Conservation (phyloP, 805 yeast species). For the Suhomyces prunicola region DNA sequence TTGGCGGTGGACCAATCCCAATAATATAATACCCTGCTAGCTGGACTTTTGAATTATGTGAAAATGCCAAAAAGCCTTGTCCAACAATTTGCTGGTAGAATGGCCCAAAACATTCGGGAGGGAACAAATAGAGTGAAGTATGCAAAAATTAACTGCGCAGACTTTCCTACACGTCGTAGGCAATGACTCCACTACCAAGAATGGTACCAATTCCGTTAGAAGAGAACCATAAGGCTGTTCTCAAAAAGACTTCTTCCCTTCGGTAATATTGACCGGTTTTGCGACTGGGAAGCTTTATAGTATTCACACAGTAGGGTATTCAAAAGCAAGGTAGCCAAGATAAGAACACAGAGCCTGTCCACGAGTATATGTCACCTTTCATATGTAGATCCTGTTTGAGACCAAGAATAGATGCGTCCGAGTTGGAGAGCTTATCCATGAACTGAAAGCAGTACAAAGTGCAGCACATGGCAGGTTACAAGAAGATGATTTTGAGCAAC, state of each 20-base stretch:
- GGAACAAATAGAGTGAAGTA: conserved; percentile 18
- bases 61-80: conserved; percentile 43
- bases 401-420: conserved; percentile 55
- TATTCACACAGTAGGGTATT: conserved; percentile 43
- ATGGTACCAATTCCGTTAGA: conserved; percentile 39
- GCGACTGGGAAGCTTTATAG: conserved; percentile 59
- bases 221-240: conserved; percentile 37
- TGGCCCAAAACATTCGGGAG: conserved; percentile 26
- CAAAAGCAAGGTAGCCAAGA: conserved; percentile 61
- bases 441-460: conserved; percentile 49
- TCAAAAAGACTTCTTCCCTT: conserved; percentile 31
- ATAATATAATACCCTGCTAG: conserved; percentile 30
- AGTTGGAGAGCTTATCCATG: conserved; percentile 57
- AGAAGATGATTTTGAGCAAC: conserved; percentile 43
- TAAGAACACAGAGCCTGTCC: conserved; percentile 44
- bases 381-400: conserved; percentile 43
- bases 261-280: conserved; percentile 39
- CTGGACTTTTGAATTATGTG: conserved; percentile 20
- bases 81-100: conserved; percentile 23
- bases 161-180: conserved; percentile 39
- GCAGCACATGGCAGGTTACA: conserved; percentile 52
- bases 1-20: conserved; percentile 37
- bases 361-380: conserved; percentile 41
- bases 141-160: conserved; percentile 34
- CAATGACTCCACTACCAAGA: conserved; percentile 47